Conservation (phyloP, 2,329 filamentous ascomycete genomes). For the Botrytis pseudocinerea region DNA sequence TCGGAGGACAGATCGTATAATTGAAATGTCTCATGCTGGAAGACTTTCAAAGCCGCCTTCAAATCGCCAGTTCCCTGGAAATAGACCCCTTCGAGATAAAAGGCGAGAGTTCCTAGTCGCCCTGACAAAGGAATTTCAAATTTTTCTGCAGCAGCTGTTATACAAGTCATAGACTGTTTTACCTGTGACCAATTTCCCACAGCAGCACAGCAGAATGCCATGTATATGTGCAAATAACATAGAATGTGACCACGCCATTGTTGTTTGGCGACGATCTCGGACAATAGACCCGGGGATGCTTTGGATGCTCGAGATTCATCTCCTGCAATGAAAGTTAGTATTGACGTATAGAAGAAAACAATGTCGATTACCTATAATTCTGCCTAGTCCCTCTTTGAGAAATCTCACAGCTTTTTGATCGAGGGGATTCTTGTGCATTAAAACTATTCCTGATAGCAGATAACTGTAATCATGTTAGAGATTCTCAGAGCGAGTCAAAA, state of each 20-base stretch:
- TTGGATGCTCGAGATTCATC: conserved; percentile 20
- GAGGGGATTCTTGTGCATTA: conserved; percentile 55
- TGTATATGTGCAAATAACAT: conserved; percentile 40
- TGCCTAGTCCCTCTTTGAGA: conserved; percentile 57
- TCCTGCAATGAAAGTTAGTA: conserved; percentile 1
- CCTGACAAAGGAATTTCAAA: conserved; percentile 34
- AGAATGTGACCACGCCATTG: conserved; percentile 38
- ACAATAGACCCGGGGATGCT: conserved; percentile 36
- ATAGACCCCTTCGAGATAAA: conserved; percentile 74
- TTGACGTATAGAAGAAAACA: background rate
- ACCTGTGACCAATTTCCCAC: conserved; percentile 37
- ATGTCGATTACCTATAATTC: conserved; percentile 38
- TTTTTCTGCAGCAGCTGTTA: conserved; percentile 30
- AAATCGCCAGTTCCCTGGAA: conserved; percentile 76
- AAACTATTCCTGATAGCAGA: conserved; percentile 37
- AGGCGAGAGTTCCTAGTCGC: conserved; percentile 32
- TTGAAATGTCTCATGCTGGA: conserved; percentile 60
- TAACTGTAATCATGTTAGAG: conserved; percentile 29
- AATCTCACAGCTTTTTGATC: conserved; percentile 58
- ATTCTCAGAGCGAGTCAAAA: background rate
- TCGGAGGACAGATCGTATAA: conserved; percentile 48
- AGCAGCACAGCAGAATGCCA: conserved; percentile 38
- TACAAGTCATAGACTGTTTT: conserved; percentile 33
- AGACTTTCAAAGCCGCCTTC: conserved; percentile 65
- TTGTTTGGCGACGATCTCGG: conserved; percentile 34